phyloP scores from a whole-genome alignment of 129 eudicot species.

The Flaveria bidentis region DNA sequence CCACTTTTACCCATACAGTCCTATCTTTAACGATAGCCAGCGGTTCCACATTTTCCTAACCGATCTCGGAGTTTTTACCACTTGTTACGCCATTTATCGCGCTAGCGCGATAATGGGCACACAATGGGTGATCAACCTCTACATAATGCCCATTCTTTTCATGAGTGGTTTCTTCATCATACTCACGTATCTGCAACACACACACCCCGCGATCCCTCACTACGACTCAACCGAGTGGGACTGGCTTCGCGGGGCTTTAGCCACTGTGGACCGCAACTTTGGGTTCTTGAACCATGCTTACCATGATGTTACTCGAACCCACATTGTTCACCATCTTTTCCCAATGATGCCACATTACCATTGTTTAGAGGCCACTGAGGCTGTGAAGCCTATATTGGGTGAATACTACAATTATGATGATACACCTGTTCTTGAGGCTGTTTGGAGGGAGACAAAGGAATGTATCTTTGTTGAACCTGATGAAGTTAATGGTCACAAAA shows the following conservation, averaged over 20 bases:
- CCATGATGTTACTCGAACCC: slow-evolving; percentile 31
- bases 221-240: slow-evolving; percentile 44
- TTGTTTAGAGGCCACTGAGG: slow-evolving; percentile 33
- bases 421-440: slow-evolving; percentile 34
- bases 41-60: slow-evolving; percentile 33
- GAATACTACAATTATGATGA: slow-evolving; percentile 40
- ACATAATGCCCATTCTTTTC: slow-evolving; percentile 27
- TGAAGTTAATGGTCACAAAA: slow-evolving; percentile 31
- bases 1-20: slow-evolving; percentile 36
- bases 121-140: slow-evolving; percentile 17
- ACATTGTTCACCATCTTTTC: slow-evolving; percentile 37
- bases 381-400: slow-evolving; percentile 38
- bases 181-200: slow-evolving; percentile 34
- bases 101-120: slow-evolving; percentile 14
- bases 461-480: slow-evolving; percentile 41
- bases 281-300: slow-evolving; percentile 35
- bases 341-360: slow-evolving; percentile 44
- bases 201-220: slow-evolving; percentile 42
- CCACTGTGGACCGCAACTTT: slow-evolving; percentile 36
- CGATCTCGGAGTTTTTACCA: slow-evolving; percentile 32
- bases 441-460: slow-evolving; percentile 43
- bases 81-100: slow-evolving; percentile 13
- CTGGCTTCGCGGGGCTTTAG: slow-evolving; percentile 44
- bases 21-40: slow-evolving; percentile 32
- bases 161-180: slow-evolving; percentile 32